phyloP scores from a whole-genome alignment of 2,329 filamentous ascomycete genomes.

The Diaporthe citrichinensis region DNA sequence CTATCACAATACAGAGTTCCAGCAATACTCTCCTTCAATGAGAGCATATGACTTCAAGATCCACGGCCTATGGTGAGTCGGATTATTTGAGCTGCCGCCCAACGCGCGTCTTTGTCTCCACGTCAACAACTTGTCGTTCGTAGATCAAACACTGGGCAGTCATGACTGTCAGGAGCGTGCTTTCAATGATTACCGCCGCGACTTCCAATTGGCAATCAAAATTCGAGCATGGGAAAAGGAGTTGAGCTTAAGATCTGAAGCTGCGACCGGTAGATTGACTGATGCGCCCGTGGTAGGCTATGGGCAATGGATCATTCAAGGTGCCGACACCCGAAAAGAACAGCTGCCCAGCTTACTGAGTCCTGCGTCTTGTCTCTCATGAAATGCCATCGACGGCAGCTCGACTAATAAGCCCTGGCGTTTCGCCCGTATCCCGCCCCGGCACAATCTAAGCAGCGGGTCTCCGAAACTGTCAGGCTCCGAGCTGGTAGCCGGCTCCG shows the following conservation, averaged over 20 bases:
- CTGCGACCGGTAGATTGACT: neutral
- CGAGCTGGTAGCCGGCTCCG: slow-evolving; percentile 20
- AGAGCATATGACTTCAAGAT: neutral
- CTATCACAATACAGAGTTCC: neutral
- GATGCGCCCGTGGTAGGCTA: neutral
- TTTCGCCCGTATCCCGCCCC: neutral
- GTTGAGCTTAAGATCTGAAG: neutral
- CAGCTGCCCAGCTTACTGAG: no score
- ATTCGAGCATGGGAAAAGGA: neutral
- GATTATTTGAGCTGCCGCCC: neutral
- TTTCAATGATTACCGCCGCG: neutral
- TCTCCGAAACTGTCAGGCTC: slow-evolving; percentile 25
- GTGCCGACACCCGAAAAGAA: neutral
- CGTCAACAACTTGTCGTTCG: no score
- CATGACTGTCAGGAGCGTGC: neutral
- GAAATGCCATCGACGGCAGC: neutral
- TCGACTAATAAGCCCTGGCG: neutral
- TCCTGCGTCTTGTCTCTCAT: neutral
- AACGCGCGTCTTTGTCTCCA: neutral
- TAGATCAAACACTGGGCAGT: neutral
- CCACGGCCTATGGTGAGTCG: neutral
- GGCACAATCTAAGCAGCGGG: slow-evolving; percentile 5
- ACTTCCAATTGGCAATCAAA: neutral
- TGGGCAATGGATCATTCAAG: neutral
- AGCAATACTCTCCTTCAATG: no score